These are phyloP conservation scores for Saturnispora hagleri DNA, from an alignment of 805 yeast genomes.

Conservation along the genomic window DNA sequence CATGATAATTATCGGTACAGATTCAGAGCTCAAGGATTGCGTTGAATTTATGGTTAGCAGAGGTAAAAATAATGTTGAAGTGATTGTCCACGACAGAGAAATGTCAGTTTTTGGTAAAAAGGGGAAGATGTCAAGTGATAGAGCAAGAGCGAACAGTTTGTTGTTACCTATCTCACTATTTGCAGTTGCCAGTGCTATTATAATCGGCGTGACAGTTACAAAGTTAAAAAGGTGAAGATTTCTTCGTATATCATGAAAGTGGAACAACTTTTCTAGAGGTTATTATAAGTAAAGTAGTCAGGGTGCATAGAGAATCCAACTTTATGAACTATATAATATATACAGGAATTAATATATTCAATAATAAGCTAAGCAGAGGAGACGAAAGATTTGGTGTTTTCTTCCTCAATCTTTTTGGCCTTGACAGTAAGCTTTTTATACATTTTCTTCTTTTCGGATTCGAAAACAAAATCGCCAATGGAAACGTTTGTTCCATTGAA, in stretches of 20 bases:
- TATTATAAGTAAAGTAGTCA: neutral
- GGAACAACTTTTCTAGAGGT: neutral
- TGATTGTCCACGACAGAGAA: slow-evolving; percentile 62
- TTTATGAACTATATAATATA: slow-evolving; percentile 1
- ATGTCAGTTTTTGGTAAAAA: slow-evolving; percentile 20
- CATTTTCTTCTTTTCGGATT: slow-evolving; percentile 35
- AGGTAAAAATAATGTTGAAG: slow-evolving; percentile 54
- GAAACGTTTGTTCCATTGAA: slow-evolving; percentile 51
- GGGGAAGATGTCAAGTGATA: slow-evolving; percentile 7
- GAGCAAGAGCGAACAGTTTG: neutral
- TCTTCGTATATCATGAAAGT: neutral
- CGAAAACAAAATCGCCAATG: slow-evolving; percentile 42
- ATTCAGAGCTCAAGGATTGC: slow-evolving; percentile 67
- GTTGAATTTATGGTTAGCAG: slow-evolving; percentile 43
- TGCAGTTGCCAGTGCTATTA: slow-evolving; percentile 48
- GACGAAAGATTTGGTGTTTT: slow-evolving; percentile 7
- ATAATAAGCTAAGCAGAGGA: neutral
- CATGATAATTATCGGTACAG: slow-evolving; percentile 64
- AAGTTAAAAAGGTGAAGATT: neutral
- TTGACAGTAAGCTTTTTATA: slow-evolving; percentile 37
- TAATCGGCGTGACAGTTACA: slow-evolving; percentile 39
- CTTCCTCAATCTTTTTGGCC: slow-evolving; percentile 23
- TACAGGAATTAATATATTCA: neutral
- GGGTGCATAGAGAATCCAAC: neutral
- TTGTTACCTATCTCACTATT: slow-evolving; percentile 59